Percentiles rank a stretch among this genome's conserved stretches.
phyloP scores from a whole-genome alignment of 2,329 filamentous ascomycete genomes.

The Verticillium albo-atrum region DNA sequence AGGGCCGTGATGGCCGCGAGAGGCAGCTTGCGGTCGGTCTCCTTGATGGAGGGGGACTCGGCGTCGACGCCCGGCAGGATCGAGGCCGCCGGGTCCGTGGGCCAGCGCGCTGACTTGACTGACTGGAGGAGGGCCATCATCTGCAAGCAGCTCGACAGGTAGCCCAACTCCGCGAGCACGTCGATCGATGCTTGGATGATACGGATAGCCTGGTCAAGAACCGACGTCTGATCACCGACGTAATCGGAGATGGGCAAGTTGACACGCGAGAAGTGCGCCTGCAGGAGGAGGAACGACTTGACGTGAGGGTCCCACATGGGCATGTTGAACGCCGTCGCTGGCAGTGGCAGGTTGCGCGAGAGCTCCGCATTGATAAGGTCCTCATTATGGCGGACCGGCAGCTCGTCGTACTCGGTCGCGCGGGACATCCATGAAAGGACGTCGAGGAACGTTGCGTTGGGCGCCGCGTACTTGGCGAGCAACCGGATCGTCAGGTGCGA shows the following conservation, averaged over 20 bases:
- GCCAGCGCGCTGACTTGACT: slow-evolving; percentile 92
- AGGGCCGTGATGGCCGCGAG: slow-evolving; percentile 38
- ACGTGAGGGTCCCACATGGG: slow-evolving; percentile 99
- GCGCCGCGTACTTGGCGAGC: slow-evolving; percentile 71
- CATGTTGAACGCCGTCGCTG: slow-evolving; percentile 58
- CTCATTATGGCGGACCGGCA: slow-evolving; percentile 96
- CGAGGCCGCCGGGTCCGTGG: slow-evolving; percentile 70
- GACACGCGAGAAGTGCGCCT: slow-evolving; percentile 91
- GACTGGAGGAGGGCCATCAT: slow-evolving; percentile 87
- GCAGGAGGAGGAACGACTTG: slow-evolving; percentile 88
- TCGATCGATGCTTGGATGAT: slow-evolving; percentile 95
- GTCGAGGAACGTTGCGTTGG: slow-evolving; percentile 72
- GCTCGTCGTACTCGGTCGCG: slow-evolving; percentile 93
- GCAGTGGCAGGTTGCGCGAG: slow-evolving; percentile 70
- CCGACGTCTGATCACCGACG: slow-evolving; percentile 84
- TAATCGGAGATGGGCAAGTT: slow-evolving; percentile 95
- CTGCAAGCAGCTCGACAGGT: slow-evolving; percentile 68
- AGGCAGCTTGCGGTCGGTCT: slow-evolving; percentile 29
- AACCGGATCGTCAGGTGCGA: slow-evolving; percentile 92
- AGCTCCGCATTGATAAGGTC: slow-evolving; percentile 94
- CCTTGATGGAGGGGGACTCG: slow-evolving; percentile 30
- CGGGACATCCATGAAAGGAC: slow-evolving; percentile 88
- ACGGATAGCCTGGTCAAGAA: slow-evolving; percentile 93
- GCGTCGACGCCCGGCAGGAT: slow-evolving; percentile 70
- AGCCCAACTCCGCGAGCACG: slow-evolving; percentile 84